These are phyloP conservation scores for Flagelloscypha sp. DNA, from an alignment of 768 basidiomycete genomes.

Conservation along the genomic window DNA sequence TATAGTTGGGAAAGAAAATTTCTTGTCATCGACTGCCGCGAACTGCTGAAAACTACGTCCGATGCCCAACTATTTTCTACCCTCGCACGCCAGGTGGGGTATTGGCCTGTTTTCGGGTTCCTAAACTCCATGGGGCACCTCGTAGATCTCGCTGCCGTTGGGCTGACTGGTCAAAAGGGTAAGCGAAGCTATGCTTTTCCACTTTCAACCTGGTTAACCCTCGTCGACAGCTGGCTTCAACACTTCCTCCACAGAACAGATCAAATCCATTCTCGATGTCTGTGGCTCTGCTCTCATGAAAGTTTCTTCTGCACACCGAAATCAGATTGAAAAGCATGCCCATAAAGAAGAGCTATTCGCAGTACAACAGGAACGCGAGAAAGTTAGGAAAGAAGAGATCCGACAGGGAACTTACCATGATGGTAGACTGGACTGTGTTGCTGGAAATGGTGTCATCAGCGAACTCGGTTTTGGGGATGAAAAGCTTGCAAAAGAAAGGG, in stretches of 20 bases:
- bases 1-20: constrained; percentile 38
- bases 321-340: constrained; percentile 30
- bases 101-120: constrained; percentile 84
- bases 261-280: constrained; percentile 78
- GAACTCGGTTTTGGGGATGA: constrained; percentile 85
- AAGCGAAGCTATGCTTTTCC: constrained; percentile 5
- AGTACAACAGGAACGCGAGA: constrained; percentile 30
- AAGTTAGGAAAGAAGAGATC: constrained; percentile 38
- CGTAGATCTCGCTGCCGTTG: constrained; percentile 87
- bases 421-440: constrained; percentile 73
- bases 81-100: constrained; percentile 79
- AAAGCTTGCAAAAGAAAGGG: constrained; percentile 30
- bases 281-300: constrained; percentile 63
- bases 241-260: constrained; percentile 69
- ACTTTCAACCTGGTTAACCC: not conserved
- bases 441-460: constrained; percentile 80
- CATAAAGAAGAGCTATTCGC: constrained; percentile 28
- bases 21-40: constrained; percentile 77
- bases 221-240: constrained; percentile 64
- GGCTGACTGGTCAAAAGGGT: constrained; percentile 95
- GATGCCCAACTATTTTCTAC: constrained; percentile 60
- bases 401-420: constrained; percentile 75
- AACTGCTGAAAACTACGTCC: constrained; percentile 59
- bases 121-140: constrained; percentile 72
- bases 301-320: constrained; percentile 45